Percentiles rank a stretch among this genome's conserved stretches.
These are phyloP conservation scores for Straminergon stramineum DNA, from an alignment of 225 moss, liverwort and hornwort genomes.

Conservation along the genomic window DNA sequence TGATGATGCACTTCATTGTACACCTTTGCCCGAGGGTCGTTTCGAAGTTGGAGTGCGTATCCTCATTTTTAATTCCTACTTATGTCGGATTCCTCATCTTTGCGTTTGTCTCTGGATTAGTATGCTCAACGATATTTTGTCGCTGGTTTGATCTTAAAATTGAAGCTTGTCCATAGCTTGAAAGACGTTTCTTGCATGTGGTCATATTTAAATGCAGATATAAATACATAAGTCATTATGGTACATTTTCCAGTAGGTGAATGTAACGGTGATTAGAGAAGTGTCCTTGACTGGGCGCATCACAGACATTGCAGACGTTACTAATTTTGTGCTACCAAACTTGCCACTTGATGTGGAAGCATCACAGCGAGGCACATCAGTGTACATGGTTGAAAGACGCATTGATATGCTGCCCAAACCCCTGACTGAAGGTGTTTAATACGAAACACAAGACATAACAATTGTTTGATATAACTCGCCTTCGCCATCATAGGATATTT, in stretches of 20 bases:
- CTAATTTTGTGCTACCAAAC: constrained; percentile 90
- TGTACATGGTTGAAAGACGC: constrained; percentile 95
- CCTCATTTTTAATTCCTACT: constrained; percentile 14
- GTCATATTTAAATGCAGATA: background rate
- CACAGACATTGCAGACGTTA: constrained; percentile 98
- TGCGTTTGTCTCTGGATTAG: background rate
- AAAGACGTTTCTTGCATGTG: background rate
- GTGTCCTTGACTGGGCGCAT: constrained; percentile 38
- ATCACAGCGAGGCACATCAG: constrained; percentile 92
- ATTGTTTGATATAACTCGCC: background rate
- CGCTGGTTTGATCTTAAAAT: background rate
- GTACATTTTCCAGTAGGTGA: background rate
- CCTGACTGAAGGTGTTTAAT: constrained; percentile 76
- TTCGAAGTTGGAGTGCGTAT: constrained; percentile 99
- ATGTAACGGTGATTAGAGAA: background rate
- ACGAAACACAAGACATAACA: background rate
- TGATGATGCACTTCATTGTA: constrained; percentile 97
- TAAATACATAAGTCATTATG: background rate
- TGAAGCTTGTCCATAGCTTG: background rate
- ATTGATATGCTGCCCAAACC: constrained; percentile 99
- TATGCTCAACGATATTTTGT: background rate
- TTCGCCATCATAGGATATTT: background rate
- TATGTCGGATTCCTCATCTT: background rate
- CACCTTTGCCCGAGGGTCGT: constrained; percentile 59
- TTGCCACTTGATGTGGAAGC: constrained; percentile 91